Evolutionary conservation across 805 yeast genomes (phyloP).

Genomic region (Saturnispora kantuleensis): DNA sequence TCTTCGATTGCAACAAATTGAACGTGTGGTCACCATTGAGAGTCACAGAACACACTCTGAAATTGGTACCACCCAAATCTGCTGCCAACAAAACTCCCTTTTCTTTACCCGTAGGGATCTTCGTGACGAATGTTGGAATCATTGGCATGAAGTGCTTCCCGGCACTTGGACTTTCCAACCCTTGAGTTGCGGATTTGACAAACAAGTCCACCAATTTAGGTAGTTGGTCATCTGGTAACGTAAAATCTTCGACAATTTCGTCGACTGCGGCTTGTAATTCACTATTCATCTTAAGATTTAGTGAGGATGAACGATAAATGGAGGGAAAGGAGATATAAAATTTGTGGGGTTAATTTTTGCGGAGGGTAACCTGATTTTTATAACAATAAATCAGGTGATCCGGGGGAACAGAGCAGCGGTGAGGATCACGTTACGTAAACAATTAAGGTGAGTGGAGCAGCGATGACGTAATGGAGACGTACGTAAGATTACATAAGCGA

Average conservation of each 20-base stretch:
- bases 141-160: slow-evolving; percentile 55
- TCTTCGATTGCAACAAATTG: slow-evolving; percentile 63
- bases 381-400: background rate
- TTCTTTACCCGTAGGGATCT: slow-evolving; percentile 79
- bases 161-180: slow-evolving; percentile 34
- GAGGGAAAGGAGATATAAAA: too few species aligned
- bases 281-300: background rate
- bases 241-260: slow-evolving; percentile 31
- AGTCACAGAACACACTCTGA: slow-evolving; percentile 83
- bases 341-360: background rate
- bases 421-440: background rate
- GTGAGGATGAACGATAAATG: background rate
- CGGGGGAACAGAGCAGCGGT: background rate
- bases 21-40: slow-evolving; percentile 75
- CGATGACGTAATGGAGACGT: background rate
- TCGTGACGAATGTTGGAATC: slow-evolving; percentile 89
- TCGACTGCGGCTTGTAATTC: slow-evolving; percentile 15
- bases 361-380: background rate
- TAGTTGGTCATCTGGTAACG: slow-evolving; percentile 33
- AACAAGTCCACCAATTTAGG: slow-evolving; percentile 44
- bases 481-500: too few species aligned
- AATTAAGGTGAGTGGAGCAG: background rate
- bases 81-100: slow-evolving; percentile 79
- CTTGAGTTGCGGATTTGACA: slow-evolving; percentile 50
- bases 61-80: slow-evolving; percentile 93